Conservation (phyloP, 78 protist genomes). For the Protostelium mycophagum region DNA sequence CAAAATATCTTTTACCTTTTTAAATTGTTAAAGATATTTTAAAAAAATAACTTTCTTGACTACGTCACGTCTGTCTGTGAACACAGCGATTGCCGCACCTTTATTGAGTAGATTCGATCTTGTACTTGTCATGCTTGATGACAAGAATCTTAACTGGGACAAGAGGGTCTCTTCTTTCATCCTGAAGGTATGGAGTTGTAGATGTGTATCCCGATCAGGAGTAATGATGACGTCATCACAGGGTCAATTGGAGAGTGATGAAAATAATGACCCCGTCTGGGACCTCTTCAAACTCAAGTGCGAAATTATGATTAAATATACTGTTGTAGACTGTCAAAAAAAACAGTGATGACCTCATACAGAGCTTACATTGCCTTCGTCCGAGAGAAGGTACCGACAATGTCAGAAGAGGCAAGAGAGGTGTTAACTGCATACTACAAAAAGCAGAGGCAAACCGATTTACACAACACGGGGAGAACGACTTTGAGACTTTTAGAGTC, state of each 20-base stretch:
- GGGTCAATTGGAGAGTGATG: constrained; percentile 7
- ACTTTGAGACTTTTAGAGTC: constrained; percentile 94
- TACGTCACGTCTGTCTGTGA: constrained; percentile 32
- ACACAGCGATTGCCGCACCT: constrained; percentile 86
- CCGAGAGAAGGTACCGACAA: constrained; percentile 37
- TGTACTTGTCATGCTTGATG: constrained; percentile 83
- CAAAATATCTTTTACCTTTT: constrained; percentile 4
- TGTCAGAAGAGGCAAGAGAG: constrained; percentile 32
- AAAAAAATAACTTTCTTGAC: background rate
- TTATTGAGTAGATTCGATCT: constrained; percentile 94
- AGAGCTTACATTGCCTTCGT: constrained; percentile 14
- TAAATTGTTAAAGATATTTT: background rate
- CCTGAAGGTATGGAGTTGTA: constrained; percentile 26
- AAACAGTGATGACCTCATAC: no score
- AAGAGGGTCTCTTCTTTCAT: constrained; percentile 52
- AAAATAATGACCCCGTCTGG: constrained; percentile 47
- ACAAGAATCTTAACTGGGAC: constrained; percentile 71
- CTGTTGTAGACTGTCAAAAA: background rate
- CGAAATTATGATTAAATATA: constrained; percentile 10
- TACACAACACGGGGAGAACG: constrained; percentile 75
- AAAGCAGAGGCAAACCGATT: constrained; percentile 59
- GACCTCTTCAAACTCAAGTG: constrained; percentile 63
- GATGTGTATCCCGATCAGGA: background rate
- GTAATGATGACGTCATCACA: background rate
- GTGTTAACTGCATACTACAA: constrained; percentile 60